A percentile compares a stretch with the other conserved stretches of the same genome.
phyloP scores from a whole-genome alignment of 148 eudicot genomes.

The Fallopia convolvulus region DNA sequence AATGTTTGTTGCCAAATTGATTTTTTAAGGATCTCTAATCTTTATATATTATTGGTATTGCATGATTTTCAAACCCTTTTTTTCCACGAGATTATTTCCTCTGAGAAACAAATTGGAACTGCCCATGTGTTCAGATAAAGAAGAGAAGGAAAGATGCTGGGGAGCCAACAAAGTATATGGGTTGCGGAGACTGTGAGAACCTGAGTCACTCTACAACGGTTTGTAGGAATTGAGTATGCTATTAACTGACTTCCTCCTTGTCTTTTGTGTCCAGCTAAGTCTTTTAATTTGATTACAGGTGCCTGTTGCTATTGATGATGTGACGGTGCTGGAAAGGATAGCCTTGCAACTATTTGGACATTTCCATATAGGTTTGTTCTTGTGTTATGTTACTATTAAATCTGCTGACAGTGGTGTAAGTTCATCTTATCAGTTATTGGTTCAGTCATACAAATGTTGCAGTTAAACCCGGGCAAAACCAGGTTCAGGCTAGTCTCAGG shows the following conservation, averaged over 20 bases:
- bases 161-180: conserved; percentile 90
- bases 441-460: neutral
- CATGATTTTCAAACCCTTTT: neutral
- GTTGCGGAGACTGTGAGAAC: conserved; percentile 94
- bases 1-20: neutral
- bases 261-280: conserved; percentile 8
- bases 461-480: neutral
- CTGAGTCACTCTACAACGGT: conserved; percentile 85
- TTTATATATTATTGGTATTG: neutral
- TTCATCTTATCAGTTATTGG: neutral
- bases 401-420: neutral
- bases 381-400: neutral
- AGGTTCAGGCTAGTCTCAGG: neutral
- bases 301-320: conserved; percentile 84
- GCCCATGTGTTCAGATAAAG: conserved; percentile 45
- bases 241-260: conserved; percentile 5
- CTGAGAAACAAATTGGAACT: conserved; percentile 8
- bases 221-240: conserved; percentile 11
- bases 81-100: neutral
- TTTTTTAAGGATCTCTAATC: neutral
- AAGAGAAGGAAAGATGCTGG: conserved; percentile 75
- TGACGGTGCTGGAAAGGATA: conserved; percentile 67
- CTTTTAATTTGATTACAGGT: conserved; percentile 34
- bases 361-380: conserved; percentile 55
- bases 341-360: conserved; percentile 56